Percentiles rank a stretch among this genome's conserved stretches.
Evolutionary conservation across 331 rosid species (phyloP).

Genomic region (Rosa hybrid): DNA sequence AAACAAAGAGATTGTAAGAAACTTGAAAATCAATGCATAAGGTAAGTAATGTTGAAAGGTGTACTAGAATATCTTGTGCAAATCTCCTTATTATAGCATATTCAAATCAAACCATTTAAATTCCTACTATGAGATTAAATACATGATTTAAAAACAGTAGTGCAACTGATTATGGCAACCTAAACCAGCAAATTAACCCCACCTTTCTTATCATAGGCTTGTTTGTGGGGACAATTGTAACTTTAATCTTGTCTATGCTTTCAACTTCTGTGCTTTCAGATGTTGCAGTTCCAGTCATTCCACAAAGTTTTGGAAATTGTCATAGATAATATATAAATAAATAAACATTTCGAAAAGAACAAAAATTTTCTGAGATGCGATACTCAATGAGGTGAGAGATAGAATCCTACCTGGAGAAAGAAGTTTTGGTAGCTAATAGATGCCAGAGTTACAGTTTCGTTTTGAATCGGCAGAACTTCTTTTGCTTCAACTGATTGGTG

Average conservation of each 20-base stretch:
- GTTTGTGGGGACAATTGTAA: constrained; percentile 93
- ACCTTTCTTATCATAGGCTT: constrained; percentile 98
- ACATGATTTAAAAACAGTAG: neutral
- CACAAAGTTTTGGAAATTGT: constrained; percentile 97
- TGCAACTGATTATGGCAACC: constrained; percentile 20
- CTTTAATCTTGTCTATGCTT: constrained; percentile 96
- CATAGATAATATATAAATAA: constrained; percentile 25
- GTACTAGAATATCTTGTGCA: neutral
- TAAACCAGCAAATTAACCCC: constrained; percentile 16
- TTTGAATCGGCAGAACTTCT: constrained; percentile 93
- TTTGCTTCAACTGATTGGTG: constrained; percentile 99
- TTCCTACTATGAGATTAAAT: neutral
- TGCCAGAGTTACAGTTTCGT: constrained; percentile 95
- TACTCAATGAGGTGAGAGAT: constrained; percentile 19
- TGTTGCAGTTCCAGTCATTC: constrained; percentile 99
- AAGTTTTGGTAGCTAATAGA: constrained; percentile 98
- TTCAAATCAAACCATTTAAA: neutral
- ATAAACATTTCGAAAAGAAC: constrained; percentile 25
- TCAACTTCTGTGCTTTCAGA: constrained; percentile 97
- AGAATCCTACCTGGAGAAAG: constrained; percentile 83
- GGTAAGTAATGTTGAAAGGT: constrained; percentile 9
- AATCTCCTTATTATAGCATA: constrained; percentile 1
- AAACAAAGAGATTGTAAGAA: constrained; percentile 33
- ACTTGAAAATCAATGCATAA: constrained; percentile 17
- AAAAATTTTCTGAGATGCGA: constrained; percentile 25